Evolutionary conservation across 768 basidiomycete genomes (phyloP).

Genomic region (Phlebiopsis gigantea): DNA sequence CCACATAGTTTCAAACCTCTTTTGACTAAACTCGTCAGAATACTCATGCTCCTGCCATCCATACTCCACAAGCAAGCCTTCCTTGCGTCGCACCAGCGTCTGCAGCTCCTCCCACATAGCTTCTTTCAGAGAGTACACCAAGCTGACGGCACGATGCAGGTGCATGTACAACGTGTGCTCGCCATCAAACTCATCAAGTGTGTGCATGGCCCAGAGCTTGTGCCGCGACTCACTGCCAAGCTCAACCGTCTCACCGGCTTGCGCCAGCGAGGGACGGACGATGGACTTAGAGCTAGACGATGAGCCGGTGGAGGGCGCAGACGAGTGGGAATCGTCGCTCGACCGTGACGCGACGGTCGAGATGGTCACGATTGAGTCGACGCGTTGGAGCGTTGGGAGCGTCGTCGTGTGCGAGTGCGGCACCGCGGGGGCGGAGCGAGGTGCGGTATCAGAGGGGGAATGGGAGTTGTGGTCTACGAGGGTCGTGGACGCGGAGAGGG

Average conservation of each 20-base stretch:
- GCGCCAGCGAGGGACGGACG: conserved; percentile 6
- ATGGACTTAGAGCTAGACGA: background rate
- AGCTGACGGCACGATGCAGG: conserved; percentile 20
- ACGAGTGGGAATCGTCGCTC: background rate
- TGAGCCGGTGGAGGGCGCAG: background rate
- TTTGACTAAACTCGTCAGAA: conserved; percentile 13
- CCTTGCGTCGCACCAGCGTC: conserved; percentile 9
- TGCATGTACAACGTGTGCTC: conserved; percentile 22
- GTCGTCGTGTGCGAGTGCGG: background rate
- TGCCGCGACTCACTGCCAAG: conserved; percentile 9
- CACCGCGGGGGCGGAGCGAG: background rate
- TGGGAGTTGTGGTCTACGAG: background rate
- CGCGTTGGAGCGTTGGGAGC: background rate
- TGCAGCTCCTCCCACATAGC: conserved; percentile 27
- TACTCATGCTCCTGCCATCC: conserved; percentile 23
- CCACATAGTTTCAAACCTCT: conserved; percentile 21
- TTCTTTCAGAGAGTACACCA: conserved; percentile 22
- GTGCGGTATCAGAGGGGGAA: background rate
- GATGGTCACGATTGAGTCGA: conserved; percentile 1
- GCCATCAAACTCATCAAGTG: conserved; percentile 10
- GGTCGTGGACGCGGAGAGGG: background rate
- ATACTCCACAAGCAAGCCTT: conserved; percentile 11
- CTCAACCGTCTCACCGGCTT: conserved; percentile 5
- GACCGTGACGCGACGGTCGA: background rate
- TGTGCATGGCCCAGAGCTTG: conserved; percentile 17